A percentile compares a stretch with the other conserved stretches of the same genome.
Evolutionary conservation across 1,284 basidiomycete species (phyloP).

Genomic region (Ustilago nuda): DNA sequence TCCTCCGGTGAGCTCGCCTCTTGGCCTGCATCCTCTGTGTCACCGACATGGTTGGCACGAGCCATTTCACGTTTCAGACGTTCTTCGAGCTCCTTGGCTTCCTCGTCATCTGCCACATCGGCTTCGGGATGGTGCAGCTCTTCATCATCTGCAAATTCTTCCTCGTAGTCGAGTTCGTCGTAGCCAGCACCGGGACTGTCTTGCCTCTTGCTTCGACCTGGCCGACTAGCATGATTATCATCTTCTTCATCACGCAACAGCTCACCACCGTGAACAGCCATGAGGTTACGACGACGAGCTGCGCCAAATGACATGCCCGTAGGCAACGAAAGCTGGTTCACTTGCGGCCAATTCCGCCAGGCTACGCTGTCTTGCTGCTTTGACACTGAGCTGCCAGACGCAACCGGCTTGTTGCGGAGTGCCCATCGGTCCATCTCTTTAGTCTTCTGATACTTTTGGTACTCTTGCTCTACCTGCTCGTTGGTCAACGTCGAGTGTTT

Average conservation of each 20-base stretch:
- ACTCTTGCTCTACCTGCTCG: conserved; percentile 60
- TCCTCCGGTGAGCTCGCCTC: conserved; percentile 49
- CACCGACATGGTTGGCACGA: conserved; percentile 60
- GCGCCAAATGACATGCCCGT: conserved; percentile 49
- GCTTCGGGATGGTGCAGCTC: conserved; percentile 52
- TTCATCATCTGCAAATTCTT: conserved; percentile 68
- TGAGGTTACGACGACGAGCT: conserved; percentile 51
- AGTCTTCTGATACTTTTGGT: conserved; percentile 54
- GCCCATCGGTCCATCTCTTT: conserved; percentile 56
- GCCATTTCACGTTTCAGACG: conserved; percentile 67
- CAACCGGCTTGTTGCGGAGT: conserved; percentile 45
- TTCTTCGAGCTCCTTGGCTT: conserved; percentile 66
- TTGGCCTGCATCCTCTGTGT: conserved; percentile 53
- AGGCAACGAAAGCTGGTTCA: conserved; percentile 45
- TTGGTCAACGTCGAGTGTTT: conserved; percentile 56
- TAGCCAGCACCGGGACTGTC: conserved; percentile 50
- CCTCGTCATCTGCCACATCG: conserved; percentile 59
- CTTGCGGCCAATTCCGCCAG: conserved; percentile 46
- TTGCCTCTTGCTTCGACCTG: conserved; percentile 36
- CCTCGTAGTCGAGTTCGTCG: conserved; percentile 67
- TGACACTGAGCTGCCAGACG: conserved; percentile 18
- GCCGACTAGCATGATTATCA: conserved; percentile 26
- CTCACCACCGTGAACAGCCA: conserved; percentile 54
- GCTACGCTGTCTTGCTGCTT: conserved; percentile 47
- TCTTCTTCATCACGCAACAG: conserved; percentile 52